phyloP scores from a whole-genome alignment of 805 yeast species.

The Zygosaccharomyces bisporus region DNA sequence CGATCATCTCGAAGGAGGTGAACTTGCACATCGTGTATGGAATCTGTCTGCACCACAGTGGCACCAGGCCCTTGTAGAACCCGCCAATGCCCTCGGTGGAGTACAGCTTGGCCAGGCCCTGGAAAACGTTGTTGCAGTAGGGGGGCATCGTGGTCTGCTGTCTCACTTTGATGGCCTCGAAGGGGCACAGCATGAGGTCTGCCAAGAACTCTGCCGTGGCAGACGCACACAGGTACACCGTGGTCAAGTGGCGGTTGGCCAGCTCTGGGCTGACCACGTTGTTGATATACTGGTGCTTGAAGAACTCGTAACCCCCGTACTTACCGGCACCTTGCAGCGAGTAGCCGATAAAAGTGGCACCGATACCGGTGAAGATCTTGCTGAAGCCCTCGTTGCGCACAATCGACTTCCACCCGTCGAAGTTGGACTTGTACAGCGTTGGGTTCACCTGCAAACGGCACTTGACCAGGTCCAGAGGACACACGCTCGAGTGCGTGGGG shows the following conservation, averaged over 20 bases:
- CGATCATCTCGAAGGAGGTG: conserved; percentile 90
- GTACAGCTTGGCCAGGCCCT: conserved; percentile 63
- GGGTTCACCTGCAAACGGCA: conserved; percentile 89
- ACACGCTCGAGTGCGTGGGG: conserved; percentile 90
- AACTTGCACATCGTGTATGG: conserved; percentile 99
- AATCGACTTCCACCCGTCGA: conserved; percentile 79
- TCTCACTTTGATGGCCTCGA: conserved; percentile 90
- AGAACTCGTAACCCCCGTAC: conserved; percentile 90
- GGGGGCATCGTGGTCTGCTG: conserved; percentile 95
- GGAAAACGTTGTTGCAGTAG: conserved; percentile 56
- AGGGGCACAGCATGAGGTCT: conserved; percentile 85
- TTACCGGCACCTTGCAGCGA: conserved; percentile 97
- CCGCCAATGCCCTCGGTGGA: conserved; percentile 69
- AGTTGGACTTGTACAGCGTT: conserved; percentile 63
- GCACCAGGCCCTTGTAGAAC: conserved; percentile 83
- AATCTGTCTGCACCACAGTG: conserved; percentile 93
- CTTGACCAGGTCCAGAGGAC: conserved; percentile 91
- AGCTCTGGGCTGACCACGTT: conserved; percentile 58
- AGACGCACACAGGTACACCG: conserved; percentile 74
- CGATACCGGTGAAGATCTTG: conserved; percentile 81
- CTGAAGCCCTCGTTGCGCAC: conserved; percentile 67
- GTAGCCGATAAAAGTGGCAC: conserved; percentile 91
- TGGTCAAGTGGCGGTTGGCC: conserved; percentile 64
- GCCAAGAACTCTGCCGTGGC: conserved; percentile 95
- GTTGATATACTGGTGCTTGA: conserved; percentile 73